Evolutionary conservation across 371 early-diverging fungal genomes (phyloP).

Genomic region (Apophysomyces trapeziformis): DNA sequence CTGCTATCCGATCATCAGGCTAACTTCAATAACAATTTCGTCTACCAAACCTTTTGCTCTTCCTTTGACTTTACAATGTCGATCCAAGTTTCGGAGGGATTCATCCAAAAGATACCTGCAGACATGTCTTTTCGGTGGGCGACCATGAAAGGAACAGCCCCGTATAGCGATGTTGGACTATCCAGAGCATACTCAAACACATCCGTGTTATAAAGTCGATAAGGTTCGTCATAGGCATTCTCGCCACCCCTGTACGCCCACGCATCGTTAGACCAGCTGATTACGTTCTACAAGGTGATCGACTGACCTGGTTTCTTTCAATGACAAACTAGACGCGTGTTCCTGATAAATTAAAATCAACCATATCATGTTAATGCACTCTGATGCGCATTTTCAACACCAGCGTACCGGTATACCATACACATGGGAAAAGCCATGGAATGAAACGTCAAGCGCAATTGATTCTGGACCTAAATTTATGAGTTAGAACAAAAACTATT

Average conservation of each 20-base stretch:
- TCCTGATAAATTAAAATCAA: constrained; percentile 42
- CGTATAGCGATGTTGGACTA: constrained; percentile 95
- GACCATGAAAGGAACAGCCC: constrained; percentile 92
- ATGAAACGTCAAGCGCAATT: constrained; percentile 91
- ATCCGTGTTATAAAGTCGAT: constrained; percentile 97
- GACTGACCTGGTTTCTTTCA: constrained; percentile 77
- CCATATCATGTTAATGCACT: too few species aligned
- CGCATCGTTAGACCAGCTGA: background rate
- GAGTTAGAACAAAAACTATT: background rate
- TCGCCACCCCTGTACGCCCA: constrained; percentile 60
- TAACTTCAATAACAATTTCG: background rate
- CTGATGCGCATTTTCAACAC: too few species aligned
- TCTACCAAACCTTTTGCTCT: constrained; percentile 24
- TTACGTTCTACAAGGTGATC: background rate
- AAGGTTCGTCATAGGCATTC: constrained; percentile 86
- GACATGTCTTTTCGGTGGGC: constrained; percentile 74
- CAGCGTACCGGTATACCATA: constrained; percentile 86
- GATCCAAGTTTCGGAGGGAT: constrained; percentile 97
- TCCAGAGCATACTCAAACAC: constrained; percentile 96
- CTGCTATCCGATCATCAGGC: background rate
- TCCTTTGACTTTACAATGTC: constrained; percentile 77
- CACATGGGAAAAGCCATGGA: constrained; percentile 83
- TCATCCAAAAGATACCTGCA: constrained; percentile 88
- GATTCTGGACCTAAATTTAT: constrained; percentile 79
- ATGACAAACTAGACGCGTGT: constrained; percentile 84